Evolutionary conservation across 1,284 basidiomycete genomes (phyloP).

Genomic region (Puccinia polysora): DNA sequence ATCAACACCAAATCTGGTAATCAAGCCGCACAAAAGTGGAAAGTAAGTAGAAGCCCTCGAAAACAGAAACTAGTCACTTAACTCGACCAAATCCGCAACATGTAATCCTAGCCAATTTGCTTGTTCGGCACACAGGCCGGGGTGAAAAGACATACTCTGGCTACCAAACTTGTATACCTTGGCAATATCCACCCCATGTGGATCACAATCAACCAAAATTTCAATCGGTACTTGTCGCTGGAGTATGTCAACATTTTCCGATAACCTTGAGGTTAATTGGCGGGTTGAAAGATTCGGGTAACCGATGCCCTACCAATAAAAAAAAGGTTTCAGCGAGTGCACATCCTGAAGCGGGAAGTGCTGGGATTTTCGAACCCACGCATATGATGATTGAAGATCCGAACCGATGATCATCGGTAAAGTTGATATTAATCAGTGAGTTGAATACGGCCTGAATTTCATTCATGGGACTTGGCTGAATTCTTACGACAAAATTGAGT

Average conservation of each 20-base stretch:
- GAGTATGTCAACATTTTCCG: conserved; percentile 62
- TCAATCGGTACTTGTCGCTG: conserved; percentile 59
- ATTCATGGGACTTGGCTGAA: background rate
- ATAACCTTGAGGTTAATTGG: conserved; percentile 68
- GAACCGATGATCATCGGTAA: conserved; percentile 13
- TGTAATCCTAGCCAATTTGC: conserved; percentile 28
- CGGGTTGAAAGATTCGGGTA: conserved; percentile 86
- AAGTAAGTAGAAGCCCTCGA: background rate
- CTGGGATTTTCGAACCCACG: conserved; percentile 8
- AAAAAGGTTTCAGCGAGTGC: background rate
- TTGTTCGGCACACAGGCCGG: conserved; percentile 10
- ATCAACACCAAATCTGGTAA: conserved; percentile 11
- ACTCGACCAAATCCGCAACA: conserved; percentile 28
- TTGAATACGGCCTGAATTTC: conserved; percentile 38
- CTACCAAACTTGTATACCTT: conserved; percentile 65
- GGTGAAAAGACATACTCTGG: conserved; percentile 31
- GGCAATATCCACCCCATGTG: conserved; percentile 81
- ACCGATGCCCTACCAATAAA: conserved; percentile 70
- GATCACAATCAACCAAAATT: conserved; percentile 79
- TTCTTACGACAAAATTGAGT: background rate
- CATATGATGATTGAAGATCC: conserved; percentile 33
- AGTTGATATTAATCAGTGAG: conserved; percentile 20
- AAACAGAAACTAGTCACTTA: conserved; percentile 3
- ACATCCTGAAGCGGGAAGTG: background rate
- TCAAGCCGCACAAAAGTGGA: background rate